Percentiles rank a stretch among this genome's conserved stretches.
Evolutionary conservation across 371 early-diverging fungal species (phyloP).

Genomic region (Mucor plumbeus): DNA sequence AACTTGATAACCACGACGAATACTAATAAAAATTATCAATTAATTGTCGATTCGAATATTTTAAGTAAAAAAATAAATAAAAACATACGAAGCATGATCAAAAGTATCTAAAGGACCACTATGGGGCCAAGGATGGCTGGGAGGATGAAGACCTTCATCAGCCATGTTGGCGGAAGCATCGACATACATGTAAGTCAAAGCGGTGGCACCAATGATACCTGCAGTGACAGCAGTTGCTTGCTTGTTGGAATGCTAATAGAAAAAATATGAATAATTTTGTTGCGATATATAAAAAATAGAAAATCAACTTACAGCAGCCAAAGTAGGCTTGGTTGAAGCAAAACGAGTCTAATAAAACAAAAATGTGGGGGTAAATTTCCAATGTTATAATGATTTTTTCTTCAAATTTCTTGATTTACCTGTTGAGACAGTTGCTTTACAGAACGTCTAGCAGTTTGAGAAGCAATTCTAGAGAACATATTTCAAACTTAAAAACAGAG

Average conservation of each 20-base stretch:
- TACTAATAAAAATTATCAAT: constrained; percentile 49
- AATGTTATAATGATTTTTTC: background rate
- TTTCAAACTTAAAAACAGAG: constrained; percentile 18
- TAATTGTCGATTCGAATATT: background rate
- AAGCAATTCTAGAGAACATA: constrained; percentile 32
- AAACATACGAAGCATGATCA: constrained; percentile 87
- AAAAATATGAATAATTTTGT: background rate
- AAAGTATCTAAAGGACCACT: constrained; percentile 80
- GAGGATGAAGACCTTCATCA: constrained; percentile 93
- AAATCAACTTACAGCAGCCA: constrained; percentile 12
- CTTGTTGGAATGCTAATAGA: constrained; percentile 43
- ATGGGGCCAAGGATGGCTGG: constrained; percentile 90
- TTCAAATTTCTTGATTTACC: constrained; percentile 5
- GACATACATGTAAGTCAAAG: constrained; percentile 58
- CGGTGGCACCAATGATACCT: constrained; percentile 62
- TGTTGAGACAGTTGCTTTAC: constrained; percentile 24
- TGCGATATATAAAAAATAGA: background rate
- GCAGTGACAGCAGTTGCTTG: constrained; percentile 58
- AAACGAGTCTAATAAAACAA: constrained; percentile 49
- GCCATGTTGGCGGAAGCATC: constrained; percentile 74
- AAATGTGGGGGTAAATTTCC: constrained; percentile 1
- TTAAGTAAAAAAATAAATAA: background rate
- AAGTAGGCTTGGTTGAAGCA: constrained; percentile 51
- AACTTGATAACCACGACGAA: constrained; percentile 98
- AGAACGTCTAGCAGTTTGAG: constrained; percentile 32